phyloP scores from a whole-genome alignment of 495 filamentous ascomycete genomes.

The Oidiodendron maius region DNA sequence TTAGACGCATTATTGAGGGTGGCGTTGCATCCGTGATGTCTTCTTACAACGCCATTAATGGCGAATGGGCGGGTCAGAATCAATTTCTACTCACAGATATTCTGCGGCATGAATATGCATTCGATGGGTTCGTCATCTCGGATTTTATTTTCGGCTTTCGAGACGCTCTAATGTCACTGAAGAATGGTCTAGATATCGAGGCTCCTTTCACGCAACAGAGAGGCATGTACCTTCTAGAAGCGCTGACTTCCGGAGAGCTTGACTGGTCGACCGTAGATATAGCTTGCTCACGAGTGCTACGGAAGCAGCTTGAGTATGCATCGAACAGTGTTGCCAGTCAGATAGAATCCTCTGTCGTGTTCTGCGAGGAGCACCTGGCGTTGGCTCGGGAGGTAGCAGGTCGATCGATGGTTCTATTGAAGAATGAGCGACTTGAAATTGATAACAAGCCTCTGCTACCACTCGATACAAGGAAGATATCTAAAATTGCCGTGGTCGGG shows the following conservation, averaged over 20 bases:
- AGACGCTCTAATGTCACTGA: constrained; percentile 12
- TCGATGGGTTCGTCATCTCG: constrained; percentile 59
- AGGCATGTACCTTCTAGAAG: not conserved
- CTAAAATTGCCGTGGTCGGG: constrained; percentile 16
- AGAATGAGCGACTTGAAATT: not conserved
- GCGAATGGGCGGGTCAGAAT: constrained; percentile 59
- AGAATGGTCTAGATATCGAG: constrained; percentile 21
- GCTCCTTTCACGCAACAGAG: constrained; percentile 18
- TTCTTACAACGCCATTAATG: constrained; percentile 70
- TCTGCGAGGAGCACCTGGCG: constrained; percentile 11
- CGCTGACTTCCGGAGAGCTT: constrained; percentile 13
- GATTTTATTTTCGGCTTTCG: constrained; percentile 38
- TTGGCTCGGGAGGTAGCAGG: constrained; percentile 5
- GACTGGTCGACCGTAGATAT: constrained; percentile 3
- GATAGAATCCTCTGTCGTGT: constrained; percentile 2
- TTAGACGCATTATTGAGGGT: constrained; percentile 56
- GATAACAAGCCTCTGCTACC: constrained; percentile 8
- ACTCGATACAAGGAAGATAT: constrained; percentile 3
- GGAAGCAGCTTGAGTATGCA: constrained; percentile 3
- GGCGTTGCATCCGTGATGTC: constrained; percentile 36
- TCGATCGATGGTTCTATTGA: constrained; percentile 3
- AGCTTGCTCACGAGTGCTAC: constrained; percentile 6
- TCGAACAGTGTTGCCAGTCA: not conserved
- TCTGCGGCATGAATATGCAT: constrained; percentile 65
- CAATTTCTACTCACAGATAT: constrained; percentile 55